Evolutionary conservation across 208 protist genomes (phyloP).

Genomic region (Chromosphaera perkinsii): DNA sequence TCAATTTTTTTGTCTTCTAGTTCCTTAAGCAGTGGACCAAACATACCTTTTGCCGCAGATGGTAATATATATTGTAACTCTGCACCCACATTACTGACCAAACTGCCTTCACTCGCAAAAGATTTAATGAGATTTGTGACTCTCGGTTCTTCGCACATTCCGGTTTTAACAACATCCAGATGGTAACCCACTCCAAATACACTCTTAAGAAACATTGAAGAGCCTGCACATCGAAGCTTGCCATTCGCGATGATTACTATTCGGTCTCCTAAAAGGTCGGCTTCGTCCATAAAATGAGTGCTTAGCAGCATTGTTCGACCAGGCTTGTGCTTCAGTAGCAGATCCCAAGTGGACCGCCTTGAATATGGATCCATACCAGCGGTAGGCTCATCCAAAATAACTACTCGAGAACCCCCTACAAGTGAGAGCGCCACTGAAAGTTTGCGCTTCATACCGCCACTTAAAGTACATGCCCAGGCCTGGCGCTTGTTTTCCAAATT

Average conservation of each 20-base stretch:
- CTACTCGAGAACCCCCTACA: conserved; percentile 48
- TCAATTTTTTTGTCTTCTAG: conserved; percentile 1
- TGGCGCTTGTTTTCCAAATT: conserved; percentile 19
- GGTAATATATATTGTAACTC: conserved; percentile 12
- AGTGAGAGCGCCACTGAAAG: conserved; percentile 61
- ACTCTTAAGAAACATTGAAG: conserved; percentile 26
- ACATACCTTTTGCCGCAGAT: not conserved
- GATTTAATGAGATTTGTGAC: conserved; percentile 1
- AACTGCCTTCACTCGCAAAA: not conserved
- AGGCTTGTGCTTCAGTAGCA: conserved; percentile 21
- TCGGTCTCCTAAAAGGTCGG: conserved; percentile 79
- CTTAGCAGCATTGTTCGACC: conserved; percentile 21
- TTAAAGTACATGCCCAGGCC: not conserved
- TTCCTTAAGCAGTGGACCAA: conserved; percentile 1
- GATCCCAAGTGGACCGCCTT: conserved; percentile 26
- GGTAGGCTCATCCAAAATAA: conserved; percentile 16
- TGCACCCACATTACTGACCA: not conserved
- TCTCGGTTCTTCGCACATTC: not conserved
- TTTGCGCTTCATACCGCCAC: conserved; percentile 64
- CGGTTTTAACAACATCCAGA: conserved; percentile 10
- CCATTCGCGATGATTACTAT: conserved; percentile 74
- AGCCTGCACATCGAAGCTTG: conserved; percentile 17
- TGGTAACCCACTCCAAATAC: conserved; percentile 35
- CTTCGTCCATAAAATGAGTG: conserved; percentile 82
- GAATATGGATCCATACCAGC: conserved; percentile 35